A percentile compares a stretch with the other conserved stretches of the same genome.
phyloP scores from a whole-genome alignment of 2,329 filamentous ascomycete genomes.

The Fusarium sp. region DNA sequence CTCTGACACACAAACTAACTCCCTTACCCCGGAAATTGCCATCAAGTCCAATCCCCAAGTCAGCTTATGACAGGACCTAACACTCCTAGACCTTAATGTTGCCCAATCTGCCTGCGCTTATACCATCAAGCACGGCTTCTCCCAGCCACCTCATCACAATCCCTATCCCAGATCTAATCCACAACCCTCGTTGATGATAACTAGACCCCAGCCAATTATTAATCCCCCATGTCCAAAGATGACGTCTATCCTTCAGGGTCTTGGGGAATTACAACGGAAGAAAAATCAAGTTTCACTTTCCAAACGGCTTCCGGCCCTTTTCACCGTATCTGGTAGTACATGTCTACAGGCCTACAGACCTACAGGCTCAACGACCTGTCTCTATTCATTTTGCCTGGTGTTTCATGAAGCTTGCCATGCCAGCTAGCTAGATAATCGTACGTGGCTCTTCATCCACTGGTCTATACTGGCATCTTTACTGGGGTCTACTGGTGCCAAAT shows the following conservation, averaged over 20 bases:
- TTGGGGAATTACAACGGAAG: slow-evolving; percentile 16
- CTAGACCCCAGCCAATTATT: slow-evolving; percentile 21
- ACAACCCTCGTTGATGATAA: not conserved
- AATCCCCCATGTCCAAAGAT: slow-evolving; percentile 17
- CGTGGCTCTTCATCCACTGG: slow-evolving; percentile 26
- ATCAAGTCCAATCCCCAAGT: slow-evolving; percentile 6
- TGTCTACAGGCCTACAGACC: not conserved
- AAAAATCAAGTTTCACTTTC: slow-evolving; percentile 40
- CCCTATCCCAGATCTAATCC: not conserved
- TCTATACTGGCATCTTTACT: slow-evolving; percentile 9
- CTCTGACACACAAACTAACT: slow-evolving; percentile 12
- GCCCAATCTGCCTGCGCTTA: not conserved
- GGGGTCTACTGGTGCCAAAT: slow-evolving; percentile 30
- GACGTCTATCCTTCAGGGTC: slow-evolving; percentile 24
- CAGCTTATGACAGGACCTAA: slow-evolving; percentile 1
- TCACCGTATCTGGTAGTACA: slow-evolving; percentile 21
- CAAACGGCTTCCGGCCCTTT: slow-evolving; percentile 29
- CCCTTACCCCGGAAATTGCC: slow-evolving; percentile 18
- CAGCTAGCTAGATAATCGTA: slow-evolving; percentile 23
- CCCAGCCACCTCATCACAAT: slow-evolving; percentile 3
- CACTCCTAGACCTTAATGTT: not conserved
- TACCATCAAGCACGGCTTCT: slow-evolving; percentile 12
- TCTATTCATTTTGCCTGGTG: slow-evolving; percentile 16
- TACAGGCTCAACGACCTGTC: not conserved
- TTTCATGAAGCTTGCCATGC: slow-evolving; percentile 34